Conservation (phyloP, 148 eudicot species). For the Persicaria tinctoria region DNA sequence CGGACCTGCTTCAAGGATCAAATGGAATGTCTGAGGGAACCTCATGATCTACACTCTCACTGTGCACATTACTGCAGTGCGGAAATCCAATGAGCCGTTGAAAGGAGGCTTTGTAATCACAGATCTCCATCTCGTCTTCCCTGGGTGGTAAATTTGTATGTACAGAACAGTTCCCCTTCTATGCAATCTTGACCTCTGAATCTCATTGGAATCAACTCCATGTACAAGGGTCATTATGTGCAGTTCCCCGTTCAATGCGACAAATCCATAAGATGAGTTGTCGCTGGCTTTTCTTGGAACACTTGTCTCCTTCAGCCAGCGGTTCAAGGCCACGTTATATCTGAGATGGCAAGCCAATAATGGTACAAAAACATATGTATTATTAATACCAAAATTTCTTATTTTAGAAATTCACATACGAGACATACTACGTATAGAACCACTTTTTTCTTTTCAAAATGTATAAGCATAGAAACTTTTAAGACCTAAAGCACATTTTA, state of each 20-base stretch:
- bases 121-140: slow-evolving; percentile 64
- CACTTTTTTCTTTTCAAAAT: too few species aligned
- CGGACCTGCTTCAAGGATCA: too few species aligned
- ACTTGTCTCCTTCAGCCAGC: slow-evolving; percentile 65
- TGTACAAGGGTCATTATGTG: slow-evolving; percentile 40
- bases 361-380: neutral
- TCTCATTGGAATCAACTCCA: slow-evolving; percentile 38
- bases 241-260: slow-evolving; percentile 57
- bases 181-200: slow-evolving; percentile 41
- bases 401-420: neutral
- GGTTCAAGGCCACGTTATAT: slow-evolving; percentile 54
- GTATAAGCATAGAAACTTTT: too few species aligned
- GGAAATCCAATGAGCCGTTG: slow-evolving; percentile 45
- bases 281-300: slow-evolving; percentile 50
- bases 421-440: too few species aligned
- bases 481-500: neutral
- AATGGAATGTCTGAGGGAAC: too few species aligned
- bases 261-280: slow-evolving; percentile 60
- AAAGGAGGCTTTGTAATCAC: slow-evolving; percentile 57
- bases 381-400: neutral
- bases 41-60: slow-evolving; percentile 36
- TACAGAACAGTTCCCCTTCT: slow-evolving; percentile 43
- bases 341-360: slow-evolving; percentile 20
- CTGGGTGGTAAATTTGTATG: slow-evolving; percentile 66
- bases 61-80: slow-evolving; percentile 77